Percentiles rank a stretch among this genome's conserved stretches.
Evolutionary conservation across 2,329 filamentous ascomycete genomes (phyloP).

Genomic region (Lasiodiplodia theobromae): DNA sequence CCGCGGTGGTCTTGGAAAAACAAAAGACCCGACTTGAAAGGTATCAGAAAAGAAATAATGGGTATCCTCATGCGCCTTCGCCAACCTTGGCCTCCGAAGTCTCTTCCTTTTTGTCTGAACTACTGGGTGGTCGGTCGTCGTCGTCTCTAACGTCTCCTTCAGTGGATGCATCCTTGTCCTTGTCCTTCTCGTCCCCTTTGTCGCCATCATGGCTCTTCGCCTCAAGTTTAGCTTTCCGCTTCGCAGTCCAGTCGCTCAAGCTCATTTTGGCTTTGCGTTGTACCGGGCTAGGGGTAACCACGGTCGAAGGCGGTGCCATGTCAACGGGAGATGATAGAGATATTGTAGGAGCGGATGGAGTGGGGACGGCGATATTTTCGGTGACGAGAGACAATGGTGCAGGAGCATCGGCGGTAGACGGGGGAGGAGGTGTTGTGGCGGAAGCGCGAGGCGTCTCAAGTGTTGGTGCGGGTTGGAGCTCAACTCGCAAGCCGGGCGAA

Average conservation of each 20-base stretch:
- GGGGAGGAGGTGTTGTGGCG: slow-evolving; percentile 32
- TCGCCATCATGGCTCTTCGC: slow-evolving; percentile 15
- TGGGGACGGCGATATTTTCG: slow-evolving; percentile 39
- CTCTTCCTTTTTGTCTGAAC: slow-evolving; percentile 13
- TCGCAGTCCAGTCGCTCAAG: slow-evolving; percentile 29
- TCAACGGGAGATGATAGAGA: slow-evolving; percentile 17
- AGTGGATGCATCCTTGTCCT: neutral
- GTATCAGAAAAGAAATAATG: slow-evolving; percentile 21
- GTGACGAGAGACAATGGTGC: slow-evolving; percentile 36
- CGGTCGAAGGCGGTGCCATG: slow-evolving; percentile 1
- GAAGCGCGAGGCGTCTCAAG: slow-evolving; percentile 32
- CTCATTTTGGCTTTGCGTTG: slow-evolving; percentile 31
- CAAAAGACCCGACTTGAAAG: slow-evolving; percentile 6
- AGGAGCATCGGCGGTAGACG: slow-evolving; percentile 39
- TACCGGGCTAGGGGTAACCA: slow-evolving; percentile 27
- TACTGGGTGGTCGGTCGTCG: slow-evolving; percentile 8
- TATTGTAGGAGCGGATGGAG: slow-evolving; percentile 16
- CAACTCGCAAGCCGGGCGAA: slow-evolving; percentile 38
- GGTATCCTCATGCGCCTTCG: slow-evolving; percentile 27
- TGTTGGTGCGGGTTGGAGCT: slow-evolving; percentile 41
- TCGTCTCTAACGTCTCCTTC: slow-evolving; percentile 17
- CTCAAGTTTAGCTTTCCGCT: slow-evolving; percentile 27
- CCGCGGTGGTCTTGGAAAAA: slow-evolving; percentile 17
- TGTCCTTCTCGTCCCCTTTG: slow-evolving; percentile 10
- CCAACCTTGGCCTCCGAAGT: slow-evolving; percentile 4